Evolutionary conservation across 2,329 filamentous ascomycete genomes (phyloP).

Genomic region (Gliomastix tumulicola): DNA sequence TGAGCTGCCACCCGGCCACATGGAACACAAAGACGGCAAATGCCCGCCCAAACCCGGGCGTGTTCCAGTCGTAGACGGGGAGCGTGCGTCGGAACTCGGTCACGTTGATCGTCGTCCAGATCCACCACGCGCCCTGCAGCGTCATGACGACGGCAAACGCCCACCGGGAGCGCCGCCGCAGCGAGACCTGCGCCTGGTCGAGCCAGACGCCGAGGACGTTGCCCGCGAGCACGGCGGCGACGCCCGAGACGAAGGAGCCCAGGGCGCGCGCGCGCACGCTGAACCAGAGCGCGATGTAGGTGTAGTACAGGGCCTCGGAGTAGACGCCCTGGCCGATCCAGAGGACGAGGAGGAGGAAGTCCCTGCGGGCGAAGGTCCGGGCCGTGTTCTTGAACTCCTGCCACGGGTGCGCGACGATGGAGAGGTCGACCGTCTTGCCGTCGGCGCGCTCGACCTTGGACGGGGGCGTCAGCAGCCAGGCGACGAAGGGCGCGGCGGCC

Average conservation of each 20-base stretch:
- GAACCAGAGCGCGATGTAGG: slow-evolving; percentile 22
- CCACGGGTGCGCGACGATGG: slow-evolving; percentile 43
- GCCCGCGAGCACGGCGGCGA: slow-evolving; percentile 54
- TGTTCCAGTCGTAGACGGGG: slow-evolving; percentile 58
- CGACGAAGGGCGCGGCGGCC: slow-evolving; percentile 50
- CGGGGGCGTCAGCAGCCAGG: slow-evolving; percentile 49
- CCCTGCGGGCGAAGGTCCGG: slow-evolving; percentile 47
- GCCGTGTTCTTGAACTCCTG: slow-evolving; percentile 48
- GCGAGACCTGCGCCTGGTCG: slow-evolving; percentile 42
- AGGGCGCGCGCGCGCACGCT: slow-evolving; percentile 20
- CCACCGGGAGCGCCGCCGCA: slow-evolving; percentile 43
- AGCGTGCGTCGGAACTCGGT: slow-evolving; percentile 47
- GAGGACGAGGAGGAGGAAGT: slow-evolving; percentile 39
- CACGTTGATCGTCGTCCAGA: slow-evolving; percentile 58
- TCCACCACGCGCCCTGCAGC: slow-evolving; percentile 61
- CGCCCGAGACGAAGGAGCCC: slow-evolving; percentile 60
- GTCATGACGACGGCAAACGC: slow-evolving; percentile 43
- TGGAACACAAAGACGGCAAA: slow-evolving; percentile 61
- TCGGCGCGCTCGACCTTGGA: slow-evolving; percentile 53
- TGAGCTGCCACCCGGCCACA: slow-evolving; percentile 61
- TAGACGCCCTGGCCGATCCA: neutral
- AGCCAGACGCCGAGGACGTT: slow-evolving; percentile 57
- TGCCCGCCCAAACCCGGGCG: slow-evolving; percentile 51
- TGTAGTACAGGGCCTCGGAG: slow-evolving; percentile 35
- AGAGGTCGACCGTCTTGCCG: slow-evolving; percentile 47